Conservation (phyloP, 768 basidiomycete species). For the Rubroboletus satanas region DNA sequence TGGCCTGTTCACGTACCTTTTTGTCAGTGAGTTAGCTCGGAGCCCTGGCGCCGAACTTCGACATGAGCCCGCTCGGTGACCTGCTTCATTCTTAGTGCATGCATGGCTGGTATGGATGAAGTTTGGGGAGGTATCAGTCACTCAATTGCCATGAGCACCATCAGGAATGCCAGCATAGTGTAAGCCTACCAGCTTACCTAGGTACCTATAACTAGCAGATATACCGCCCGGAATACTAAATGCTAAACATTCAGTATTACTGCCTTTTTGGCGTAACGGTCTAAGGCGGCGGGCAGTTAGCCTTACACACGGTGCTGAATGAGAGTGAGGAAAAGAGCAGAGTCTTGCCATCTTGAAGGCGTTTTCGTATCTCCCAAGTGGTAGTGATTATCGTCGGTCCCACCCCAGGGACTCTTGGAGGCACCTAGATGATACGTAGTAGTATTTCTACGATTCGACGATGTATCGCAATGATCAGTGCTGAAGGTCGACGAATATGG, state of each 20-base stretch:
- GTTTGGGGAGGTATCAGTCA: background rate
- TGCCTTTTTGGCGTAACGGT: too few relatives aligned
- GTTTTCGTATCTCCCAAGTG: background rate
- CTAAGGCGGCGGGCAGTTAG: too few relatives aligned
- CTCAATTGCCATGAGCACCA: background rate
- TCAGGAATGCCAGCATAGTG: background rate
- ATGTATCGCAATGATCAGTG: background rate
- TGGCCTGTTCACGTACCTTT: background rate
- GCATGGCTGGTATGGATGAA: background rate
- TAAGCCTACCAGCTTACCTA: too few relatives aligned
- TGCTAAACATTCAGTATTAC: too few relatives aligned
- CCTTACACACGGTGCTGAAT: background rate
- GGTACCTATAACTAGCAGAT: too few relatives aligned
- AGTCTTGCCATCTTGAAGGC: background rate
- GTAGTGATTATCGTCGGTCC: background rate
- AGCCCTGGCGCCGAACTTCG: background rate
- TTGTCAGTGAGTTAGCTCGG: background rate
- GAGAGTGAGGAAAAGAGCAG: too few relatives aligned
- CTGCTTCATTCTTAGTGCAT: background rate
- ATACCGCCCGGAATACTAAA: too few relatives aligned
- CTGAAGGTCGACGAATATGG: slow-evolving; percentile 8
- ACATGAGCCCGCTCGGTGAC: background rate
- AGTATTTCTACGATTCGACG: too few relatives aligned
- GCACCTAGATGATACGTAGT: background rate
- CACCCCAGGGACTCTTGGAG: background rate